phyloP scores from a whole-genome alignment of 805 yeast species.

The Myxozyma geophila region DNA sequence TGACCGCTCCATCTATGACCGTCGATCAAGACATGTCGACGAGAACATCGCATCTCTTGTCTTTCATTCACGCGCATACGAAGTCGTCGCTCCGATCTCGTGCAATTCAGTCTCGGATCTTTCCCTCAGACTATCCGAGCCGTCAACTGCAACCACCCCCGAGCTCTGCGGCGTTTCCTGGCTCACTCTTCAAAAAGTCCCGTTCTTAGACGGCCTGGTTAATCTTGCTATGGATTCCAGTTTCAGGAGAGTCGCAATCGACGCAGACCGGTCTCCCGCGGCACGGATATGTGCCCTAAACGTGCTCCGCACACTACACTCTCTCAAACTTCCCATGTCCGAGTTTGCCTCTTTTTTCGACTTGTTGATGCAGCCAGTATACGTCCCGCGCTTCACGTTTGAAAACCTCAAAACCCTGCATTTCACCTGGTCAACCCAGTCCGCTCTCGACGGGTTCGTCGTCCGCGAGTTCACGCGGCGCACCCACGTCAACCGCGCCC shows the following conservation, averaged over 20 bases:
- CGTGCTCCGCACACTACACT: not conserved
- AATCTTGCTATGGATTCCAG: conserved; percentile 10
- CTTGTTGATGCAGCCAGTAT: conserved; percentile 4
- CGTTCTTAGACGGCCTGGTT: not conserved
- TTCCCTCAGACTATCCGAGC: conserved; percentile 7
- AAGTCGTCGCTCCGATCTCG: not conserved
- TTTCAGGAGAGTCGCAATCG: conserved; percentile 11
- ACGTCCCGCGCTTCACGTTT: conserved; percentile 6
- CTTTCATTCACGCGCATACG: conserved; percentile 6
- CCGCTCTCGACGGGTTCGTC: conserved; percentile 14
- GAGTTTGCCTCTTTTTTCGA: conserved; percentile 8
- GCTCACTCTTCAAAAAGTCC: conserved; percentile 12
- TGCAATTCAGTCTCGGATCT: not conserved
- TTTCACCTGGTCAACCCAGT: conserved; percentile 14
- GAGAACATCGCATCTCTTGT: conserved; percentile 8
- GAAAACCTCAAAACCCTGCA: conserved; percentile 2
- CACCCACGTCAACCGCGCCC: conserved; percentile 9
- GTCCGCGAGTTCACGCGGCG: conserved; percentile 10
- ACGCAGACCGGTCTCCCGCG: conserved; percentile 11
- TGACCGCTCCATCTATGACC: conserved; percentile 2
- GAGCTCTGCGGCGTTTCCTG: conserved; percentile 13
- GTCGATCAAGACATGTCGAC: not conserved
- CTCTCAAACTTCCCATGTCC: conserved; percentile 4
- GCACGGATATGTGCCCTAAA: conserved; percentile 4
- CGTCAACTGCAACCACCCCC: not conserved